Conservation (phyloP, 345 rosid species). For the Populus euphratica region DNA sequence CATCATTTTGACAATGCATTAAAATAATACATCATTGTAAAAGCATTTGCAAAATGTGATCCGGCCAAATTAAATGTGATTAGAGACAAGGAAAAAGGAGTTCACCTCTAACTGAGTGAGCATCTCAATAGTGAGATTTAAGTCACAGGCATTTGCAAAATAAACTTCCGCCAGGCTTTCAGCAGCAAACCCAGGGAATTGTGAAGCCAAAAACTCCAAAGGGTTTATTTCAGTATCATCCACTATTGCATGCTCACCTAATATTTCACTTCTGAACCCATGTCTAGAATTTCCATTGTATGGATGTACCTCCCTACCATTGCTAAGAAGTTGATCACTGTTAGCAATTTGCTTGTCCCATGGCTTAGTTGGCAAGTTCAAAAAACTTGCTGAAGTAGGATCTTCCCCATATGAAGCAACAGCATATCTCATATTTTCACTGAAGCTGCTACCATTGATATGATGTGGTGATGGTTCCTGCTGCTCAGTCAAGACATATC, state of each 20-base stretch:
- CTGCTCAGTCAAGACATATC: slow-evolving; percentile 46
- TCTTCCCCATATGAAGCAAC: slow-evolving; percentile 63
- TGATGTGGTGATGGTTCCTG: slow-evolving; percentile 47
- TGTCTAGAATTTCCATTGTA: slow-evolving; percentile 52
- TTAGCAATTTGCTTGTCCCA: slow-evolving; percentile 78
- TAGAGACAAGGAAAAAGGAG: slow-evolving; percentile 8
- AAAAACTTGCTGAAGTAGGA: slow-evolving; percentile 40
- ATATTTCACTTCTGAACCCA: slow-evolving; percentile 49
- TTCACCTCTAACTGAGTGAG: slow-evolving; percentile 95
- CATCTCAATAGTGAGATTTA: slow-evolving; percentile 89
- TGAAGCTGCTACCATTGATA: slow-evolving; percentile 50
- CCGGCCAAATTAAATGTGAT: slow-evolving; percentile 10
- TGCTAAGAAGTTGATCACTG: slow-evolving; percentile 52
- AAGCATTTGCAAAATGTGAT: not conserved
- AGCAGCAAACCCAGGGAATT: slow-evolving; percentile 91
- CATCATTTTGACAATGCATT: not conserved
- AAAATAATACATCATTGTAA: not conserved
- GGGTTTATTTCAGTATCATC: slow-evolving; percentile 68
- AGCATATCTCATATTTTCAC: slow-evolving; percentile 55
- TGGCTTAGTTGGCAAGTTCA: slow-evolving; percentile 51
- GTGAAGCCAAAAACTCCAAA: slow-evolving; percentile 74
- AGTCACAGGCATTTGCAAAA: slow-evolving; percentile 82
- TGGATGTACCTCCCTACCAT: slow-evolving; percentile 48
- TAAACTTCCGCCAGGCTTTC: slow-evolving; percentile 96
- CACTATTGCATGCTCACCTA: slow-evolving; percentile 45